Percentiles rank a stretch among this genome's conserved stretches.
Conservation (phyloP, 768 basidiomycete species). For the Mycena sanguinolenta region DNA sequence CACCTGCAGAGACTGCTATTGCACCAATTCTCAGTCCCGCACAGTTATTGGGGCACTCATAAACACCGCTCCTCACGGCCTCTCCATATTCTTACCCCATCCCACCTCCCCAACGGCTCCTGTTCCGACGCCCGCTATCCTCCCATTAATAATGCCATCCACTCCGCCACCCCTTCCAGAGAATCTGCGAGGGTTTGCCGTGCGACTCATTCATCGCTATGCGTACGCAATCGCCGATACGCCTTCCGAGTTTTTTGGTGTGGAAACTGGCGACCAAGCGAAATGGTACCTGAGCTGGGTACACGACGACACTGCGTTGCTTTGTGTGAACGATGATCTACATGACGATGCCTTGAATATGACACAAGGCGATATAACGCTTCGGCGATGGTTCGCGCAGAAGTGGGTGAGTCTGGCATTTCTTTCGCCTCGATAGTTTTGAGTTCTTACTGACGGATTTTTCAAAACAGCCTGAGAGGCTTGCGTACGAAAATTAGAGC, state of each 20-base stretch:
- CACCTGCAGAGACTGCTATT: not conserved
- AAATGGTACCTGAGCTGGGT: constrained; percentile 35
- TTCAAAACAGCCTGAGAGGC: constrained; percentile 9
- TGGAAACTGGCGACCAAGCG: constrained; percentile 21
- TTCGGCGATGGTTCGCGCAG: constrained; percentile 18
- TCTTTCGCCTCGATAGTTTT: not conserved
- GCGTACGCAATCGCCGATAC: constrained; percentile 48
- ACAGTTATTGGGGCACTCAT: constrained; percentile 31
- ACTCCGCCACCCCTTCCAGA: constrained; percentile 31
- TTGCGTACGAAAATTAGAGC: constrained; percentile 24
- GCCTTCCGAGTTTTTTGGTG: constrained; percentile 38
- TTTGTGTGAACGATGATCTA: constrained; percentile 52
- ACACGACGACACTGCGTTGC: constrained; percentile 42
- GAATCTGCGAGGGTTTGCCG: constrained; percentile 44
- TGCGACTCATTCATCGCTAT: constrained; percentile 50
- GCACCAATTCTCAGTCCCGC: not conserved
- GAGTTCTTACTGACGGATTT: not conserved
- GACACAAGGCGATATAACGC: constrained; percentile 22
- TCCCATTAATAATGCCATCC: constrained; percentile 34
- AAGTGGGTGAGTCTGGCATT: constrained; percentile 6
- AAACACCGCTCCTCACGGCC: constrained; percentile 30
- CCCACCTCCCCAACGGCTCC: constrained; percentile 25
- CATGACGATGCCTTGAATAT: constrained; percentile 23
- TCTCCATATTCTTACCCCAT: constrained; percentile 30
- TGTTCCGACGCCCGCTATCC: constrained; percentile 34